Evolutionary conservation across 805 yeast genomes (phyloP).

Genomic region (Allodekkera sacchari): DNA sequence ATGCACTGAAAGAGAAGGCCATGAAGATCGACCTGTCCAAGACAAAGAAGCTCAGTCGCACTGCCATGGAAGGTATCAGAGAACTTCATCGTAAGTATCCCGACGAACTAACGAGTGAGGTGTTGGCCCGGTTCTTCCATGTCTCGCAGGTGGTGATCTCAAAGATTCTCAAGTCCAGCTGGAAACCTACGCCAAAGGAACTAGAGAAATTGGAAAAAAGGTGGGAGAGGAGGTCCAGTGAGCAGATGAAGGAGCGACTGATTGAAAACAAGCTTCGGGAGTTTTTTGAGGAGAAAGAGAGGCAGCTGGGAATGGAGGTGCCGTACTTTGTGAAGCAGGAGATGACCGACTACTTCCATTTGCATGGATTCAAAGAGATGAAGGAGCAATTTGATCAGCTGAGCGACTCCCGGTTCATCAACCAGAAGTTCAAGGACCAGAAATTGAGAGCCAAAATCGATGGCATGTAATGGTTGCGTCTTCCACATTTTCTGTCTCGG

Average conservation of each 20-base stretch:
- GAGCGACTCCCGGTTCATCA: conserved; percentile 12
- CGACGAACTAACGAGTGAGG: conserved; percentile 42
- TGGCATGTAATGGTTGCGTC: too few relatives aligned
- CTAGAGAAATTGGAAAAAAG: conserved; percentile 36
- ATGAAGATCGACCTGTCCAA: conserved; percentile 60
- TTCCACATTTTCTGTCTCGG: too few relatives aligned
- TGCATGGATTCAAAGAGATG: conserved; percentile 17
- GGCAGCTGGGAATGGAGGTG: conserved; percentile 19
- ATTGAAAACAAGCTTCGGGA: conserved; percentile 18
- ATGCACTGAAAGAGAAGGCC: conserved; percentile 53
- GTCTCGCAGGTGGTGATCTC: conserved; percentile 79
- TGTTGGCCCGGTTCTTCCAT: conserved; percentile 54
- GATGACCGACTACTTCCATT: conserved; percentile 13
- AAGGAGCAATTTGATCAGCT: conserved; percentile 16
- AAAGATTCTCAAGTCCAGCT: conserved; percentile 66
- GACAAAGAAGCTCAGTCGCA: conserved; percentile 53
- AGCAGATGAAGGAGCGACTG: conserved; percentile 15
- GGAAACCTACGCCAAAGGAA: conserved; percentile 62
- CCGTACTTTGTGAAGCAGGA: conserved; percentile 22
- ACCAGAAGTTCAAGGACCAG: conserved; percentile 9
- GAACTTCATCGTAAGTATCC: conserved; percentile 51
- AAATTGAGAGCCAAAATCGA: conserved; percentile 3
- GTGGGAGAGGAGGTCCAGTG: conserved; percentile 43
- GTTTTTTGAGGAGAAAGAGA: conserved; percentile 22
- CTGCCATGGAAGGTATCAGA: conserved; percentile 58